These are phyloP conservation scores for Phytophthora idaei DNA, from an alignment of 352 stramenopile species.

Conservation along the genomic window DNA sequence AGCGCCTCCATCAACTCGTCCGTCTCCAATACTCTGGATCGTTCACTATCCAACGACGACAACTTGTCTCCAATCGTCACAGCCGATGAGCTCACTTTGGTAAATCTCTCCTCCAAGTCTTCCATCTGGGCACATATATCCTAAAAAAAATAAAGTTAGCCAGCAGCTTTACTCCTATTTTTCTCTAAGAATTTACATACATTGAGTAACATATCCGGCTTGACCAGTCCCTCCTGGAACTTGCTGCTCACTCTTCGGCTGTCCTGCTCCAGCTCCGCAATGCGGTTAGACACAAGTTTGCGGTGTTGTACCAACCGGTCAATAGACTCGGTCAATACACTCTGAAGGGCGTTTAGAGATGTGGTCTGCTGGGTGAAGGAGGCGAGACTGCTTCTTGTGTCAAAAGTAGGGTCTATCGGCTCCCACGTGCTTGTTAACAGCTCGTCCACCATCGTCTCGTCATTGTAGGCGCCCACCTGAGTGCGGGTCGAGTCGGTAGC, in stretches of 20 bases:
- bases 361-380: slow-evolving; percentile 66
- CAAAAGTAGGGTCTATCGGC: slow-evolving; percentile 15
- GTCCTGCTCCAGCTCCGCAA: slow-evolving; percentile 66
- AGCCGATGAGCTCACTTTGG: slow-evolving; percentile 85
- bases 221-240: slow-evolving; percentile 68
- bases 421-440: slow-evolving; percentile 69
- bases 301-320: slow-evolving; percentile 63
- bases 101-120: slow-evolving; percentile 84
- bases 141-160: slow-evolving; percentile 33
- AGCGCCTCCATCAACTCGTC: slow-evolving; percentile 82
- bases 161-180: slow-evolving; percentile 8
- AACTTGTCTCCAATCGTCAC: slow-evolving; percentile 77
- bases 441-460: slow-evolving; percentile 82
- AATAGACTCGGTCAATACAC: slow-evolving; percentile 62
- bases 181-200: slow-evolving; percentile 31
- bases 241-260: slow-evolving; percentile 58
- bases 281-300: slow-evolving; percentile 58
- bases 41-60: slow-evolving; percentile 65
- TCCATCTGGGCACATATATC: slow-evolving; percentile 81
- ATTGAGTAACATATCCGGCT: slow-evolving; percentile 62
- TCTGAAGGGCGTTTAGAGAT: slow-evolving; percentile 71
- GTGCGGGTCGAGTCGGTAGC: not conserved
- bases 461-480: slow-evolving; percentile 42
- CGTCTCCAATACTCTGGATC: slow-evolving; percentile 70
- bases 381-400: slow-evolving; percentile 12